Percentiles rank a stretch among this genome's conserved stretches.
Evolutionary conservation across 2,329 filamentous ascomycete species (phyloP).

Genomic region (Colletotrichum lentis): DNA sequence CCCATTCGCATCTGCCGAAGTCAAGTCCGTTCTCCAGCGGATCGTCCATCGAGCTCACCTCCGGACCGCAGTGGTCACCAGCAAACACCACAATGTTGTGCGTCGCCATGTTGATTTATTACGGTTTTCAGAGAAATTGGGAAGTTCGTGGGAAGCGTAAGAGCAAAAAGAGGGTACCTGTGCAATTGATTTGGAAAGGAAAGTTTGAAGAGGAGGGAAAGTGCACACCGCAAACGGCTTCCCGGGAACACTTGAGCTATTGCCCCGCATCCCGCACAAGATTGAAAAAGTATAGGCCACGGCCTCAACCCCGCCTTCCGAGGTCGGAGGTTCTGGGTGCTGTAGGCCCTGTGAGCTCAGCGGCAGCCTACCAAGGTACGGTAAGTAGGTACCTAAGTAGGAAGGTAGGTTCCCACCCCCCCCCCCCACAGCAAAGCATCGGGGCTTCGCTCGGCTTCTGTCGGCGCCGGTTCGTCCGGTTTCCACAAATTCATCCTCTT

Average conservation of each 20-base stretch:
- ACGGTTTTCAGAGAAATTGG: background rate
- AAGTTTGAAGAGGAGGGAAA: conserved; percentile 8
- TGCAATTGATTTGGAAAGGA: conserved; percentile 14
- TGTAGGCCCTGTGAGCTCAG: background rate
- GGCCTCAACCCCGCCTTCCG: conserved; percentile 49
- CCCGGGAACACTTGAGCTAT: conserved; percentile 22
- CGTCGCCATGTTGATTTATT: conserved; percentile 64
- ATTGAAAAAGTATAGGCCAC: conserved; percentile 40
- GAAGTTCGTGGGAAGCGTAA: background rate
- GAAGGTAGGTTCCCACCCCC: too few species aligned
- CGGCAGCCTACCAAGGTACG: background rate
- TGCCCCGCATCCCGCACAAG: conserved; percentile 38
- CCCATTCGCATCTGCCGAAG: conserved; percentile 20
- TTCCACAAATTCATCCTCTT: conserved; percentile 21
- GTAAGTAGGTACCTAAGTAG: too few species aligned
- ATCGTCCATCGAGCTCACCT: conserved; percentile 59
- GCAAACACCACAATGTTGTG: conserved; percentile 83
- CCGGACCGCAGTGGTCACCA: conserved; percentile 86
- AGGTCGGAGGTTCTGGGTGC: conserved; percentile 45
- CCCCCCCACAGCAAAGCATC: conserved; percentile 15
- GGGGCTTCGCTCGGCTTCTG: conserved; percentile 22
- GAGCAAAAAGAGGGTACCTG: conserved; percentile 23
- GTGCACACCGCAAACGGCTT: background rate
- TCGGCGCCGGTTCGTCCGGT: conserved; percentile 33
- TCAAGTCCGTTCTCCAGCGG: background rate